These are phyloP conservation scores for Ganoderma lucidum DNA, from an alignment of 1,284 basidiomycete species.

Conservation along the genomic window DNA sequence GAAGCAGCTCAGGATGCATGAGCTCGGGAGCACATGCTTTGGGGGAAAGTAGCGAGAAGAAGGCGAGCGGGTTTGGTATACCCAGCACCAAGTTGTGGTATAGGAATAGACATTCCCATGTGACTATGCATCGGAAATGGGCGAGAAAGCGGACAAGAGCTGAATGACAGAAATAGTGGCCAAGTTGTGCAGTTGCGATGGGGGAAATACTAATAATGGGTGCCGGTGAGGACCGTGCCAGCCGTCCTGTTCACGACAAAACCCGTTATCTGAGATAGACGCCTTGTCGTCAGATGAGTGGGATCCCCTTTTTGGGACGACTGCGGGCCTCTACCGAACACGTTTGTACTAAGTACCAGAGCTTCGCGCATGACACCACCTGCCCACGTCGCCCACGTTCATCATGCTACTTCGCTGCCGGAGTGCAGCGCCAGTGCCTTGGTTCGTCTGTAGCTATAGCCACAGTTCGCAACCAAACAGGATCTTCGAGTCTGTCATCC, in stretches of 20 bases:
- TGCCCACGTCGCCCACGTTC: constrained; percentile 23
- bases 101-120: constrained; percentile 14
- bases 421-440: background rate
- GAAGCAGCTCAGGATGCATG: constrained; percentile 16
- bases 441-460: background rate
- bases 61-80: constrained; percentile 10
- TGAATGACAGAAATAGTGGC: background rate
- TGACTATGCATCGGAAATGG: constrained; percentile 2
- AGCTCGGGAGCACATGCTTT: constrained; percentile 25
- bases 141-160: background rate
- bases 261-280: background rate
- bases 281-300: background rate
- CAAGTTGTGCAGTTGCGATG: background rate
- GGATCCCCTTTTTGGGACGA: background rate
- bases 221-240: background rate
- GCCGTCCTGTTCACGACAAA: background rate
- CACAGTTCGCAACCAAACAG: background rate
- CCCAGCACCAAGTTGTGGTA: constrained; percentile 2
- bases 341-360: constrained; percentile 20
- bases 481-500: background rate
- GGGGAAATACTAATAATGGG: background rate
- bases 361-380: background rate
- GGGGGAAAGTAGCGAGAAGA: constrained; percentile 5
- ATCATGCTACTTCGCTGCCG: constrained; percentile 5
- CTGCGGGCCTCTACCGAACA: constrained; percentile 5